Evolutionary conservation across 2,329 filamentous ascomycete species (phyloP).

Genomic region (Pezicula carpinea): DNA sequence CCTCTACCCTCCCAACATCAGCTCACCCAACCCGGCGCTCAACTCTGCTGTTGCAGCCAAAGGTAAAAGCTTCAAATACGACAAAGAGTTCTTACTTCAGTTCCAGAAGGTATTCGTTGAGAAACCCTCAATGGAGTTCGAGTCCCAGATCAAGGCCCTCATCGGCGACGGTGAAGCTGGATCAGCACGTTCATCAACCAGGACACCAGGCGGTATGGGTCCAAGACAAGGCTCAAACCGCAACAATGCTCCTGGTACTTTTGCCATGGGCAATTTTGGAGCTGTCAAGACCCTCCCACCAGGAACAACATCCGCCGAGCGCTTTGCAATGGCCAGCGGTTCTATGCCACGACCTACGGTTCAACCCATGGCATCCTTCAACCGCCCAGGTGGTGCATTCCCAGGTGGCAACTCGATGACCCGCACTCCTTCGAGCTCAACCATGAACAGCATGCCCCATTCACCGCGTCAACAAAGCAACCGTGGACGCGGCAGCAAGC

Average conservation of each 20-base stretch:
- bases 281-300: slow-evolving; percentile 60
- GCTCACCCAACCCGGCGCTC: slow-evolving; percentile 85
- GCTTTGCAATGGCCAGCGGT: slow-evolving; percentile 62
- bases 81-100: slow-evolving; percentile 90
- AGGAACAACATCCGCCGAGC: slow-evolving; percentile 72
- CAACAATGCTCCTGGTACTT: slow-evolving; percentile 44
- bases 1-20: slow-evolving; percentile 78
- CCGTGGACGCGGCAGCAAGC: slow-evolving; percentile 60
- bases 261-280: slow-evolving; percentile 69
- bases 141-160: slow-evolving; percentile 79
- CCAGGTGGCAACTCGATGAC: slow-evolving; percentile 59
- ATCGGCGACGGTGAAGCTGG: slow-evolving; percentile 73
- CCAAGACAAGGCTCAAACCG: slow-evolving; percentile 48
- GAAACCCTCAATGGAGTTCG: slow-evolving; percentile 92
- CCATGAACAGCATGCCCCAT: slow-evolving; percentile 56
- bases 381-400: slow-evolving; percentile 57
- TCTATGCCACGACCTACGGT: slow-evolving; percentile 44
- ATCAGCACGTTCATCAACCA: slow-evolving; percentile 56
- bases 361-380: slow-evolving; percentile 56
- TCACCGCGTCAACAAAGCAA: slow-evolving; percentile 65
- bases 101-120: slow-evolving; percentile 96
- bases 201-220: slow-evolving; percentile 49
- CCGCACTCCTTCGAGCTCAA: slow-evolving; percentile 57
- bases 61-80: slow-evolving; percentile 84
- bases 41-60: slow-evolving; percentile 78